These are phyloP conservation scores for Acarospora socialis DNA, from an alignment of 2,329 filamentous ascomycete genomes.

Conservation along the genomic window DNA sequence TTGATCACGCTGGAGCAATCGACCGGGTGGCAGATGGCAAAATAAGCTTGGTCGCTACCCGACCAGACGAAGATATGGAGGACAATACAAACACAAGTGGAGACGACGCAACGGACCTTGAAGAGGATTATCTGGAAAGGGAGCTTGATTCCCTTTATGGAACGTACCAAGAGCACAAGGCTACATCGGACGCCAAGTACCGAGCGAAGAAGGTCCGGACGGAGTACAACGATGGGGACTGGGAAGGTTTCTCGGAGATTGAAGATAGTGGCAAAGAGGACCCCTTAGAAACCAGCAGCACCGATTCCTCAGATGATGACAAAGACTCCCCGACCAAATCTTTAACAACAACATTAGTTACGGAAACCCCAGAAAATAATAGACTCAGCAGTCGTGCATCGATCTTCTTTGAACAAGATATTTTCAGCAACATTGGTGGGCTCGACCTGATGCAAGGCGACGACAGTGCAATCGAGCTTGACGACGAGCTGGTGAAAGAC, in stretches of 20 bases:
- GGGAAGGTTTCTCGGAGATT: slow-evolving; percentile 70
- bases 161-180: slow-evolving; percentile 64
- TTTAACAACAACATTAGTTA: slow-evolving; percentile 1
- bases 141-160: slow-evolving; percentile 84
- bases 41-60: slow-evolving; percentile 52
- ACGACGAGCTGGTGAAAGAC: slow-evolving; percentile 19
- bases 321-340: slow-evolving; percentile 19
- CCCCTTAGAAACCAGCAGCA: slow-evolving; percentile 40
- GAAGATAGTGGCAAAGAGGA: slow-evolving; percentile 44
- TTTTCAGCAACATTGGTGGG: slow-evolving; percentile 70
- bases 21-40: slow-evolving; percentile 59
- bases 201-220: slow-evolving; percentile 78
- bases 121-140: slow-evolving; percentile 67
- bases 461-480: slow-evolving; percentile 24
- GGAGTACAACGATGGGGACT: slow-evolving; percentile 73
- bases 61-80: slow-evolving; percentile 37
- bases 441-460: slow-evolving; percentile 31
- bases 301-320: slow-evolving; percentile 25
- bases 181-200: slow-evolving; percentile 71
- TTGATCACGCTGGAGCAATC: slow-evolving; percentile 61
- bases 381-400: slow-evolving; percentile 73
- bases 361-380: slow-evolving; percentile 39
- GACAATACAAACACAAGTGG: slow-evolving; percentile 40
- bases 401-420: slow-evolving; percentile 85
- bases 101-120: slow-evolving; percentile 52